Evolutionary conservation across 805 yeast species (phyloP).

Genomic region (Metschnikowia gelsemii): DNA sequence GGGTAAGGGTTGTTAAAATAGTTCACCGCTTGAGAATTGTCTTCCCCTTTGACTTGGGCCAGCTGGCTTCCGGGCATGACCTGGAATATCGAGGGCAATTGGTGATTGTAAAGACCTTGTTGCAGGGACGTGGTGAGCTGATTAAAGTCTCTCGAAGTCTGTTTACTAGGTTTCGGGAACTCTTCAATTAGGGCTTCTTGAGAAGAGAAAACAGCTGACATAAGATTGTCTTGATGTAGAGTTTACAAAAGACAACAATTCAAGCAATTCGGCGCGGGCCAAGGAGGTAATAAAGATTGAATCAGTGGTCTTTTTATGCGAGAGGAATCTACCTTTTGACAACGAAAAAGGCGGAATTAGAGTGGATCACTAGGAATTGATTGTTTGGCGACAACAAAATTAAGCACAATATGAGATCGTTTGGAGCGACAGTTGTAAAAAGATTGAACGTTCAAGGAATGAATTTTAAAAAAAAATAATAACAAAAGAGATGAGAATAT

Average conservation of each 20-base stretch:
- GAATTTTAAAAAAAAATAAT: slow-evolving; percentile 4
- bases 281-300: neutral
- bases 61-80: slow-evolving; percentile 7
- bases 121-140: neutral
- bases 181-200: slow-evolving; percentile 8
- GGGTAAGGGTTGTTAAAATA: slow-evolving; percentile 12
- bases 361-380: neutral
- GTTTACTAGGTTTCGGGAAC: slow-evolving; percentile 4
- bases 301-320: too few relatives aligned
- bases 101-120: slow-evolving; percentile 3
- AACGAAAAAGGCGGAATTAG: neutral
- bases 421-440: neutral
- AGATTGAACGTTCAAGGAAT: neutral
- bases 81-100: slow-evolving; percentile 11
- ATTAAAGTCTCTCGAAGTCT: neutral
- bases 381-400: neutral
- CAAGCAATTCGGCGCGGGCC: too few relatives aligned
- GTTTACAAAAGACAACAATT: neutral
- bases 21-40: slow-evolving; percentile 3
- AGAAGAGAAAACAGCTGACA: slow-evolving; percentile 7
- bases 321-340: too few relatives aligned
- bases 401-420: neutral
- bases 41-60: slow-evolving; percentile 8
- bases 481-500: slow-evolving; percentile 3
- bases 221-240: neutral